Evolutionary conservation across 768 basidiomycete species (phyloP), one percentile per base, ranked within the genome.

Genomic region (Hebeloma cylindrosporum): DNA sequence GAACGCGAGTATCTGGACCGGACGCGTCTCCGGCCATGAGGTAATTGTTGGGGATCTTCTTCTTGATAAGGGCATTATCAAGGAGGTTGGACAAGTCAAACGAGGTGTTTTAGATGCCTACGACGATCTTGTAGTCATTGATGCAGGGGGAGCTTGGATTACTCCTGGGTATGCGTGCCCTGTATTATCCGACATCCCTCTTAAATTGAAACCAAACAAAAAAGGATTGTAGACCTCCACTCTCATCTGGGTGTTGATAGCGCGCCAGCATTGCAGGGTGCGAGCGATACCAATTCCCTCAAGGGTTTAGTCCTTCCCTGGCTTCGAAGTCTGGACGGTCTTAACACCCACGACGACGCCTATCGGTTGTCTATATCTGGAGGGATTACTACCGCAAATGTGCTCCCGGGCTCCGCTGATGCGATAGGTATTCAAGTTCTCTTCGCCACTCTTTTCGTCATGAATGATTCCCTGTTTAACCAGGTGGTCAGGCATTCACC

Each of bases 401-500:
- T 90, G 9, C 69, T 91, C 4, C 89, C 89, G 13, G 89, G 88
- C 0, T 83, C 79, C 32, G 82, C 78, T 2, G 72, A 82, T 54
- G 78, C 79, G 4, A 81, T 84, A 43, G 78, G 78, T 77, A 32
- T 33, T 18, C 7, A 11, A 16, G n/a, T 43, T 8, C 17, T 18
- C 0, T 46, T 7, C 4, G 8, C 10, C 50, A 10, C 40, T 48
- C 10, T 25, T 25, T 32, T 33, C 18, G n/a, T 45, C n/a, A 47
- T 13, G 14, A 25, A 35, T 22, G 18, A 28, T 40, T n/a, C 23
- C 17, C 17, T n/a, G n/a, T n/a, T n/a, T 33, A 13, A 18, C 7
- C 46, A 74, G 88, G 86, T 38, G 90, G 90, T 7, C 89, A 92
- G 59, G 89, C 88, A 0, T 93, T 91, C 58, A 75, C 82, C 37